Evolutionary conservation across 139 green algal species (phyloP).

Genomic region (Chlamydomonas asymmetrica): DNA sequence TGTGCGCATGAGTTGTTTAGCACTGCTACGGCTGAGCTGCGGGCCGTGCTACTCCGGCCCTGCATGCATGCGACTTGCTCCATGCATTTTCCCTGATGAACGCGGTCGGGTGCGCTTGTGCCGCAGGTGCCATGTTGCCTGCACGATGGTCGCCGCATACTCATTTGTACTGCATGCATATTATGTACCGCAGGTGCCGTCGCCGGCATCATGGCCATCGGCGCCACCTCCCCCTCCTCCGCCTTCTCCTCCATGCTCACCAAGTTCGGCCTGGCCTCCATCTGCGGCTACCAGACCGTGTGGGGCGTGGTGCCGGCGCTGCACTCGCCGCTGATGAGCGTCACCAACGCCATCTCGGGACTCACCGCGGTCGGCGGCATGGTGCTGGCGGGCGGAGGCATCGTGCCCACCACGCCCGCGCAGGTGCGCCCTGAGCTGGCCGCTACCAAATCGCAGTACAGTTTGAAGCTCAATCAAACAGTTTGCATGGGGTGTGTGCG

Average conservation of each 20-base stretch:
- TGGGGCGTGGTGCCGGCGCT: conserved; percentile 74
- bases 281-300: conserved; percentile 49
- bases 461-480: too few relatives aligned
- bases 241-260: conserved; percentile 73
- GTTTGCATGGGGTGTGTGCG: too few relatives aligned
- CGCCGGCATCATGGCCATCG: conserved; percentile 61
- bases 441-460: too few relatives aligned
- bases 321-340: conserved; percentile 89
- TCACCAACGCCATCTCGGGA: conserved; percentile 87
- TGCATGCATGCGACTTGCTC: neutral
- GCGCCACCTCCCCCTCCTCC: conserved; percentile 52
- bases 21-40: too few relatives aligned
- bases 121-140: conserved; percentile 22
- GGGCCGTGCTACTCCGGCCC: neutral
- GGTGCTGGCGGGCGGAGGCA: conserved; percentile 65
- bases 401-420: conserved; percentile 58
- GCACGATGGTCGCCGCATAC: conserved; percentile 57
- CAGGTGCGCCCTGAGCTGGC: conserved; percentile 44
- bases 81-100: neutral
- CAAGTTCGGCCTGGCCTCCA: conserved; percentile 79
- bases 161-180: too few relatives aligned
- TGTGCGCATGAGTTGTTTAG: too few relatives aligned
- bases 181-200: conserved; percentile 44
- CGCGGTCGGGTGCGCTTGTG: neutral
- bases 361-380: conserved; percentile 62